Evolutionary conservation across 305 asterid species (phyloP).

Genomic region (Solanum hybrid): DNA sequence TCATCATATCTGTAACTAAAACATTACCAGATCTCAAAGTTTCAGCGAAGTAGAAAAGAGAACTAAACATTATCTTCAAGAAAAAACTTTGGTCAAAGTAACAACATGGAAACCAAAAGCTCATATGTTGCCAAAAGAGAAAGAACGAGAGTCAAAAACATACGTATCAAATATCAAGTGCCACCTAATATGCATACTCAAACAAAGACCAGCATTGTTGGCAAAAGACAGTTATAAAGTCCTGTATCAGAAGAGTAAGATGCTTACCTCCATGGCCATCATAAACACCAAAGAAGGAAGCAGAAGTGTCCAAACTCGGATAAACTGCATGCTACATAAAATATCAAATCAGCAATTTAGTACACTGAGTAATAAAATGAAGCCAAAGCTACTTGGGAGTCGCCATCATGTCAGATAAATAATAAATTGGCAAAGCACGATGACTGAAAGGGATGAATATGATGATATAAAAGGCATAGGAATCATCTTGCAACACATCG

Average conservation of each 20-base stretch:
- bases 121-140: neutral
- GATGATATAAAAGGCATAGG: neutral
- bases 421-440: neutral
- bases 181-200: neutral
- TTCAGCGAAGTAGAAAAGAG: neutral
- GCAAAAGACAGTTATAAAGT: neutral
- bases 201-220: neutral
- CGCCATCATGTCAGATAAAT: neutral
- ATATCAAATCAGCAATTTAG: conserved; percentile 21
- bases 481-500: neutral
- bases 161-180: neutral
- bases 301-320: conserved; percentile 61
- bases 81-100: neutral
- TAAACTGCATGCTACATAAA: conserved; percentile 81
- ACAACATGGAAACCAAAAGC: neutral
- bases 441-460: neutral
- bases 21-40: neutral
- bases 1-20: neutral
- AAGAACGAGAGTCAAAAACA: neutral
- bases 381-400: neutral
- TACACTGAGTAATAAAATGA: neutral
- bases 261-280: conserved; percentile 98
- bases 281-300: conserved; percentile 94
- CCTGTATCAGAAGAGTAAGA: conserved; percentile 12
- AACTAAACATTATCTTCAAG: neutral